These are phyloP conservation scores for Boletus coccyginus DNA, from an alignment of 768 basidiomycete genomes.

Conservation along the genomic window DNA sequence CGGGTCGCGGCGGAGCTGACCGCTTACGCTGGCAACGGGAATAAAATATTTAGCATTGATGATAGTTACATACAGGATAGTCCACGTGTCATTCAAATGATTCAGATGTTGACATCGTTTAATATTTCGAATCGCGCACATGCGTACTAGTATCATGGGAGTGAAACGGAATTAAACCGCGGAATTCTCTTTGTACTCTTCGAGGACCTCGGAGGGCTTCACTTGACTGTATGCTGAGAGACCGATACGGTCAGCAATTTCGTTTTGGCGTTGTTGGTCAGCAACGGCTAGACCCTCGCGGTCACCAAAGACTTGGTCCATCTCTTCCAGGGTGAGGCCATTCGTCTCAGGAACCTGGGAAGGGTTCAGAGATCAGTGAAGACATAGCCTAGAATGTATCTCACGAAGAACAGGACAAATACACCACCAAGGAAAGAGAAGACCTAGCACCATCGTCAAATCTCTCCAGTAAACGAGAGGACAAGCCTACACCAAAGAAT, in stretches of 20 bases:
- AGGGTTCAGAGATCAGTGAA: not conserved
- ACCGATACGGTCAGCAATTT: conserved; percentile 63
- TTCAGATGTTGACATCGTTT: not conserved
- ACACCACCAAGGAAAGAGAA: conserved; percentile 68
- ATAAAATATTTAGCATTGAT: not conserved
- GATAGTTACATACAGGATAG: not conserved
- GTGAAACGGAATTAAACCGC: not conserved
- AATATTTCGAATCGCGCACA: not conserved
- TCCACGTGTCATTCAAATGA: not conserved
- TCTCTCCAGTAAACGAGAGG: not conserved
- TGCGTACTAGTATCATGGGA: not conserved
- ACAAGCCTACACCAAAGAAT: conserved; percentile 60
- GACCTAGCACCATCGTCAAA: conserved; percentile 33
- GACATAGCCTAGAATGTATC: conserved; percentile 15
- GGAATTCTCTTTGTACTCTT: conserved; percentile 5
- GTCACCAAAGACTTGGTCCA: conserved; percentile 75
- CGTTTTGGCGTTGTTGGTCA: conserved; percentile 48
- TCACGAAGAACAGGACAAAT: conserved; percentile 63
- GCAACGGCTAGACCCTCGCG: conserved; percentile 49
- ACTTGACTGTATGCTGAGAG: conserved; percentile 37
- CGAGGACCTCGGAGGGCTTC: conserved; percentile 13
- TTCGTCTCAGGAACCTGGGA: conserved; percentile 68
- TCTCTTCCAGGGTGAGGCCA: conserved; percentile 66
- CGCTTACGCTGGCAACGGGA: too few relatives aligned
- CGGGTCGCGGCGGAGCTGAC: too few relatives aligned